Conservation (phyloP, 1,284 basidiomycete genomes). For the Trametes sp. region DNA sequence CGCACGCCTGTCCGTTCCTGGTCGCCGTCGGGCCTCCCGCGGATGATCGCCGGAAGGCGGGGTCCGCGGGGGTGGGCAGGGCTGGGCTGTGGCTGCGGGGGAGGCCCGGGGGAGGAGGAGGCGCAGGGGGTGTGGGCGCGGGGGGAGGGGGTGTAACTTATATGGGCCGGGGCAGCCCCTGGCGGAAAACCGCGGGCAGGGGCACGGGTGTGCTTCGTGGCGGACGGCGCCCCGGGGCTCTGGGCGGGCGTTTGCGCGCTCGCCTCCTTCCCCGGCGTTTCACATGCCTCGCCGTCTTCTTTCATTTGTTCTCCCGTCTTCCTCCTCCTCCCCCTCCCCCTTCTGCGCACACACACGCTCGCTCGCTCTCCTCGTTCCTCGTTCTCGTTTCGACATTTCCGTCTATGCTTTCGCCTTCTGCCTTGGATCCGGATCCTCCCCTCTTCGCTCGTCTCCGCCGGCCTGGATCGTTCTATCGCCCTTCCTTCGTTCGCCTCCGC, state of each 20-base stretch:
- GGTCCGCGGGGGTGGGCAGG: neutral
- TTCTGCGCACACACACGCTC: neutral
- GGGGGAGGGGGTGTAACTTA: slow-evolving; percentile 3
- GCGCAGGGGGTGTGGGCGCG: neutral
- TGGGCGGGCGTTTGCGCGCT: neutral
- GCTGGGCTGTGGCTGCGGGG: neutral
- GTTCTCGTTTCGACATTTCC: too few species aligned
- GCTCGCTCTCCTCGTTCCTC: neutral
- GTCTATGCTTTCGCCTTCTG: neutral
- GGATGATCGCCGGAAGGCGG: neutral
- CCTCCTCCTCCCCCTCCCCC: neutral
- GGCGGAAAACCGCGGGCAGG: slow-evolving; percentile 2
- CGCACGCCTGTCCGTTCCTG: neutral
- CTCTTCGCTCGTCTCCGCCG: neutral
- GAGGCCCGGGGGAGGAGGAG: neutral
- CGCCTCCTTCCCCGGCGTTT: neutral
- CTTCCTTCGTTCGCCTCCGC: neutral
- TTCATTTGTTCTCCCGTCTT: neutral
- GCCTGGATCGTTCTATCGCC: neutral
- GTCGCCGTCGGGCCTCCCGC: neutral
- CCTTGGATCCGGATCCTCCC: neutral
- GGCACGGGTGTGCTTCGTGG: neutral
- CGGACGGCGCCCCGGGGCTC: neutral
- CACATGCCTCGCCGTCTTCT: neutral
- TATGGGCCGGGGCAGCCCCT: slow-evolving; percentile 5